phyloP scores from a whole-genome alignment of 192 early-diverging fungal genomes.

The Radiomyces spectabilis region DNA sequence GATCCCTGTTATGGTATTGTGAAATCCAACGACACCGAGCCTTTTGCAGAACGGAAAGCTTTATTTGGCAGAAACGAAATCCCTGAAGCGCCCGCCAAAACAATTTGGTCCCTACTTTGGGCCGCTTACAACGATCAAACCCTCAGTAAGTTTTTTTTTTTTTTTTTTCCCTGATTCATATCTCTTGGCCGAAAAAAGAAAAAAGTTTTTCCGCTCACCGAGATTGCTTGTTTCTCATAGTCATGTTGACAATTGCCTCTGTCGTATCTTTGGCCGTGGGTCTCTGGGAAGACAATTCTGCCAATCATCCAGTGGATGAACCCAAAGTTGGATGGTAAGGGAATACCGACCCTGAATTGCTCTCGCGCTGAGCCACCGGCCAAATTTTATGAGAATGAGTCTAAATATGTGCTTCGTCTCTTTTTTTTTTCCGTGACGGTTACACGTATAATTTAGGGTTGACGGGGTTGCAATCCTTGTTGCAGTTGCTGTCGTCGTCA shows the following conservation, averaged over 20 bases:
- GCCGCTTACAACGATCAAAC: conserved; percentile 67
- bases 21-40: conserved; percentile 8
- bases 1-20: conserved; percentile 9
- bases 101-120: conserved; percentile 50
- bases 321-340: conserved; percentile 70
- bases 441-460: conserved; percentile 11
- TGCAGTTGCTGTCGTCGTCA: conserved; percentile 80
- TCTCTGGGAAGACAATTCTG: conserved; percentile 72
- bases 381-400: too few species aligned
- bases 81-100: conserved; percentile 40
- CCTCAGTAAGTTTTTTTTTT: conserved; percentile 32
- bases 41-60: conserved; percentile 32
- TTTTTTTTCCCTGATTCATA: background rate
- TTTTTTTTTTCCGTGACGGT: too few species aligned
- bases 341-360: too few species aligned
- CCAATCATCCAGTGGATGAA: conserved; percentile 58
- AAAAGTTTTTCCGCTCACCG: background rate
- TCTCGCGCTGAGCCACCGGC: too few species aligned
- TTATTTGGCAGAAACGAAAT: conserved; percentile 41
- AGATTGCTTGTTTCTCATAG: too few species aligned
- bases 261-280: conserved; percentile 78
- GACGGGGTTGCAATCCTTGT: conserved; percentile 75
- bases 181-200: conserved; percentile 1
- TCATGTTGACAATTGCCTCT: conserved; percentile 81
- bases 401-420: too few species aligned